Conservation (phyloP, 176 grass and related monocot species). For the Triticum aestivum region DNA sequence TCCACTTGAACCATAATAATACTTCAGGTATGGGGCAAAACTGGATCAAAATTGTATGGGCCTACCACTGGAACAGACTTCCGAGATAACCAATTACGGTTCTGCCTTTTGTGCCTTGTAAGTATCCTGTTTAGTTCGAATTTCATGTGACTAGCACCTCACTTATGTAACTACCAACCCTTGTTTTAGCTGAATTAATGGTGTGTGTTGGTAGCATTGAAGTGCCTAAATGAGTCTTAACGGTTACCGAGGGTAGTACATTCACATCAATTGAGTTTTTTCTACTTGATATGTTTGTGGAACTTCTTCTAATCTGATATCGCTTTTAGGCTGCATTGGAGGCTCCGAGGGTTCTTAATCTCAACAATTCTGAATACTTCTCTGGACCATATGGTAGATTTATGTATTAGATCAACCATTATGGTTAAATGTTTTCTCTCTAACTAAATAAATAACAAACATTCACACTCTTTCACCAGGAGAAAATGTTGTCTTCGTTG, state of each 20-base stretch:
- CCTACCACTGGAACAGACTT: constrained; percentile 78
- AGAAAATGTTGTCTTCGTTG: constrained; percentile 85
- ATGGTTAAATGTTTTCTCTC: neutral
- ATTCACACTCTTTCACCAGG: constrained; percentile 42
- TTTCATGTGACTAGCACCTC: constrained; percentile 2
- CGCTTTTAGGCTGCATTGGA: constrained; percentile 82
- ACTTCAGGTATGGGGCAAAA: constrained; percentile 87
- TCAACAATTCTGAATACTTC: constrained; percentile 68
- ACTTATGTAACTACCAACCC: neutral
- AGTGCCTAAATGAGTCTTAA: neutral
- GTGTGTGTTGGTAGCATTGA: neutral
- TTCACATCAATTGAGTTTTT: constrained; percentile 4
- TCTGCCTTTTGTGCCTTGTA: constrained; percentile 84
- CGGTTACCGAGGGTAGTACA: neutral
- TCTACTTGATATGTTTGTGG: neutral
- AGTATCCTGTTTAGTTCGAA: constrained; percentile 21
- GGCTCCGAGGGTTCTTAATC: constrained; percentile 85
- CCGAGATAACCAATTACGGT: constrained; percentile 78
- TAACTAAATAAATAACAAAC: neutral
- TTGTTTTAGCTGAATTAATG: neutral
- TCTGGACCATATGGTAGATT: constrained; percentile 77
- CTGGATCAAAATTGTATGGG: constrained; percentile 86
- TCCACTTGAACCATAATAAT: constrained; percentile 24
- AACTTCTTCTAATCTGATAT: constrained; percentile 26
- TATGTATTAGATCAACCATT: constrained; percentile 25